Evolutionary conservation across 2,329 filamentous ascomycete species (phyloP).

Genomic region (Colletotrichum scovillei): DNA sequence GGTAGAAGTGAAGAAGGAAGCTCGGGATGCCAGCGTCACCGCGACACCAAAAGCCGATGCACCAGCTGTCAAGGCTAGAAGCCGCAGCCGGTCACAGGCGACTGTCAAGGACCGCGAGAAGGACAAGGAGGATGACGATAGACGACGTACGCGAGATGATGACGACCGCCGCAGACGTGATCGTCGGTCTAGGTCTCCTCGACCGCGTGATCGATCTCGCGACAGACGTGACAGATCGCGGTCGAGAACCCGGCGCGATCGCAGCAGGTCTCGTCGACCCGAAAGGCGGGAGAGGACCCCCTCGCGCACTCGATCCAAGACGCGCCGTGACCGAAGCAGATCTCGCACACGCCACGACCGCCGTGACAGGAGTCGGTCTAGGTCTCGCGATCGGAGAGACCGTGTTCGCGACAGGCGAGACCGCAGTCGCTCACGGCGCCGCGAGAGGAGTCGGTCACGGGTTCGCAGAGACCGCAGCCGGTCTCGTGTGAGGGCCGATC

Average conservation of each 20-base stretch:
- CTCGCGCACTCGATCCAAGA: slow-evolving; percentile 43
- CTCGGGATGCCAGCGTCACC: slow-evolving; percentile 42
- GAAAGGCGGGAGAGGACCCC: slow-evolving; percentile 52
- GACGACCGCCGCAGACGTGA: slow-evolving; percentile 47
- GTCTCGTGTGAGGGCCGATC: slow-evolving; percentile 40
- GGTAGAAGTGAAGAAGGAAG: slow-evolving; percentile 47
- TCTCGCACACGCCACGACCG: slow-evolving; percentile 47
- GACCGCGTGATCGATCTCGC: slow-evolving; percentile 47
- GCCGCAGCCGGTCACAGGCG: slow-evolving; percentile 42
- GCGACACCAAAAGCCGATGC: slow-evolving; percentile 22
- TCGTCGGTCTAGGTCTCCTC: slow-evolving; percentile 52
- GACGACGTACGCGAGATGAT: slow-evolving; percentile 44
- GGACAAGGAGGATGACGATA: slow-evolving; percentile 41
- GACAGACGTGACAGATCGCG: slow-evolving; percentile 46
- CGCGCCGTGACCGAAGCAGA: slow-evolving; percentile 43
- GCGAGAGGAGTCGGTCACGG: slow-evolving; percentile 48
- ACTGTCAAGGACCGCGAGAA: slow-evolving; percentile 32
- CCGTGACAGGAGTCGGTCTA: slow-evolving; percentile 46
- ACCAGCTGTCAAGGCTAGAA: slow-evolving; percentile 30
- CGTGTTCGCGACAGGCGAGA: slow-evolving; percentile 47
- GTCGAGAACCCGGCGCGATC: slow-evolving; percentile 45
- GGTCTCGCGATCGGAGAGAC: slow-evolving; percentile 41
- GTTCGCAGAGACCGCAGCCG: slow-evolving; percentile 43
- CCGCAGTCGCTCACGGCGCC: slow-evolving; percentile 48
- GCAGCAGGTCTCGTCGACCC: slow-evolving; percentile 45